Conservation (phyloP, 139 green algal species). For the Deuterostichococcus epilithicus region DNA sequence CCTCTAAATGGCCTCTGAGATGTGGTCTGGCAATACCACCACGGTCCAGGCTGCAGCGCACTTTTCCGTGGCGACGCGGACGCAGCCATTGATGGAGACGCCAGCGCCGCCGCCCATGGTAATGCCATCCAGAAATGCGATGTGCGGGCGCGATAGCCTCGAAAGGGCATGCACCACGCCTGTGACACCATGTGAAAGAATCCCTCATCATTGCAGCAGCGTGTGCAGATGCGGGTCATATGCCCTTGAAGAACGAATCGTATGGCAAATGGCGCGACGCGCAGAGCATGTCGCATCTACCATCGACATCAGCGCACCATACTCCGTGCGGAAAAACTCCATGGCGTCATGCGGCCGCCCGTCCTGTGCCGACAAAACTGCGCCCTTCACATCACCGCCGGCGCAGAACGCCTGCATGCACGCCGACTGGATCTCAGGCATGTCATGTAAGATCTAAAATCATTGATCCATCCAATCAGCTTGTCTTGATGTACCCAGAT, state of each 20-base stretch:
- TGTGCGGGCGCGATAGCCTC: conserved; percentile 55
- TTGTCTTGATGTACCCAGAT: background rate
- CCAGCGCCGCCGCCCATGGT: conserved; percentile 90
- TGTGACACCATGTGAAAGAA: background rate
- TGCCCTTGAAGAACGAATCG: too few species aligned
- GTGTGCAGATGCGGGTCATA: too few species aligned
- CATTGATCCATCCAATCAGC: background rate
- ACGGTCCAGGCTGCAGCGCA: conserved; percentile 19
- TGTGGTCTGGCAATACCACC: too few species aligned
- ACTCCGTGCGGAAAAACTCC: conserved; percentile 58
- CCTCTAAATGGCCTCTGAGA: background rate
- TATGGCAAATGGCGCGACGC: too few species aligned
- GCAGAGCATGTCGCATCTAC: too few species aligned
- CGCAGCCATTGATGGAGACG: conserved; percentile 79
- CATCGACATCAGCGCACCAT: too few species aligned
- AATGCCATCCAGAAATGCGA: conserved; percentile 89
- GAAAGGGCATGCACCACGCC: conserved; percentile 15
- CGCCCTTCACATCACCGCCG: conserved; percentile 77
- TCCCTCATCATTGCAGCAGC: too few species aligned
- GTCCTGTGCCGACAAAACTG: conserved; percentile 34
- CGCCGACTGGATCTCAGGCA: background rate
- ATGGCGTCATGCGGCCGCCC: conserved; percentile 32
- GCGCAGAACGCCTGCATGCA: conserved; percentile 75
- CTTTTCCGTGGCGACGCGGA: conserved; percentile 86
- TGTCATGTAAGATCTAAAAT: background rate